A percentile compares a stretch with the other conserved stretches of the same genome.
Conservation (phyloP, 768 basidiomycete species). For the Lenzites betulinus region DNA sequence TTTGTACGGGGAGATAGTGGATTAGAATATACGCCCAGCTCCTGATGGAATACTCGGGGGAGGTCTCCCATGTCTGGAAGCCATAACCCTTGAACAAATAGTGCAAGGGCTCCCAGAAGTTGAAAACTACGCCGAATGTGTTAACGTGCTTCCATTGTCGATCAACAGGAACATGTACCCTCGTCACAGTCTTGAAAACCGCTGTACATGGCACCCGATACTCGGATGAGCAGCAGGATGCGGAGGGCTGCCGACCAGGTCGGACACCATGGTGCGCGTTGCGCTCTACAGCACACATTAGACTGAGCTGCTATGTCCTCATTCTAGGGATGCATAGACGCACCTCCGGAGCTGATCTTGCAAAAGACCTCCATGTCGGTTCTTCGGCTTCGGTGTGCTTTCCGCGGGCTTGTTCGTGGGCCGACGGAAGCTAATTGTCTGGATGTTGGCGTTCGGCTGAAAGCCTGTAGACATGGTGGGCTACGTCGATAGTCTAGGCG, state of each 20-base stretch:
- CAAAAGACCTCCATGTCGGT: conserved; percentile 65
- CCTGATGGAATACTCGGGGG: conserved; percentile 87
- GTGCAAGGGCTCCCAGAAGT: conserved; percentile 99
- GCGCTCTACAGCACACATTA: conserved; percentile 45
- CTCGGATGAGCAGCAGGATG: conserved; percentile 77
- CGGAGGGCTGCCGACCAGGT: conserved; percentile 83
- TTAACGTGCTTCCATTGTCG: background rate
- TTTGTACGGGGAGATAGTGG: conserved; percentile 67
- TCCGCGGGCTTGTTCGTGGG: conserved; percentile 27
- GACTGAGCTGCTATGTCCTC: background rate
- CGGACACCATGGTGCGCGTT: conserved; percentile 83
- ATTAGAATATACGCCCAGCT: conserved; percentile 93
- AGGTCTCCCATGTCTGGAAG: conserved; percentile 98
- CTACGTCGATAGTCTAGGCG: background rate
- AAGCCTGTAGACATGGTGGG: conserved; percentile 17
- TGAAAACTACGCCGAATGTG: conserved; percentile 71
- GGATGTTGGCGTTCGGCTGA: conserved; percentile 27
- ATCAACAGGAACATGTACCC: conserved; percentile 52
- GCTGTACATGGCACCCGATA: conserved; percentile 90
- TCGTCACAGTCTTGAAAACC: conserved; percentile 97
- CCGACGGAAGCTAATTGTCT: conserved; percentile 38
- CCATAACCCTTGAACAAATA: conserved; percentile 83
- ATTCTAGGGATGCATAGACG: background rate
- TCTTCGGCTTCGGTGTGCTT: conserved; percentile 20
- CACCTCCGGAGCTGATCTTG: conserved; percentile 82